A percentile compares a stretch with the other conserved stretches of the same genome.
Conservation (phyloP, 2,329 filamentous ascomycete genomes). For the Zasmidium angulare region DNA sequence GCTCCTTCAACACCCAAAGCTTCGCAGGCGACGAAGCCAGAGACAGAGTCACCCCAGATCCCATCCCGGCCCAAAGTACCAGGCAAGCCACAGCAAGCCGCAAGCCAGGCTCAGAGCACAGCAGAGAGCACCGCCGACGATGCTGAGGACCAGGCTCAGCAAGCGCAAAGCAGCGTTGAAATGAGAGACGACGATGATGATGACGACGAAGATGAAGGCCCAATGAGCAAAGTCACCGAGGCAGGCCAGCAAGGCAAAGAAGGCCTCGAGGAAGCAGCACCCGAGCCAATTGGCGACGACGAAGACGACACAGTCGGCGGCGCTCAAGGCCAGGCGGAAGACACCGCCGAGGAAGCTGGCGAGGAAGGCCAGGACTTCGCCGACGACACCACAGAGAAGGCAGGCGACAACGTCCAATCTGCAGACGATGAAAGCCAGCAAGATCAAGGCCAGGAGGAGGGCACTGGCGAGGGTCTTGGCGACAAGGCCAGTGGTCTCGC, state of each 20-base stretch:
- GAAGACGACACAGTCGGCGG: slow-evolving; percentile 35
- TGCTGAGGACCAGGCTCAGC: slow-evolving; percentile 38
- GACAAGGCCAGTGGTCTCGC: slow-evolving; percentile 49
- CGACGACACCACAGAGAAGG: slow-evolving; percentile 47
- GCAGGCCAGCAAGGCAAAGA: slow-evolving; percentile 46
- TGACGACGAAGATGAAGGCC: slow-evolving; percentile 38
- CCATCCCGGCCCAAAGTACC: slow-evolving; percentile 35
- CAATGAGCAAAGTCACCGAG: slow-evolving; percentile 49
- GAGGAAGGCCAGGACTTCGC: slow-evolving; percentile 36
- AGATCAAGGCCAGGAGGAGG: slow-evolving; percentile 30
- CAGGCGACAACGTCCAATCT: slow-evolving; percentile 36
- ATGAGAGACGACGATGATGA: slow-evolving; percentile 37
- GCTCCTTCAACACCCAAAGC: slow-evolving; percentile 30
- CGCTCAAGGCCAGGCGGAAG: slow-evolving; percentile 44
- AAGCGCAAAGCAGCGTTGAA: slow-evolving; percentile 38
- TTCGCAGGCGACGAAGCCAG: slow-evolving; percentile 34
- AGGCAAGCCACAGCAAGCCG: slow-evolving; percentile 40
- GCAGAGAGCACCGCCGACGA: slow-evolving; percentile 33
- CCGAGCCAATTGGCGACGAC: slow-evolving; percentile 47
- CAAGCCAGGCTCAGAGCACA: slow-evolving; percentile 25
- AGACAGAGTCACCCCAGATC: slow-evolving; percentile 37
- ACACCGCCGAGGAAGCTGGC: slow-evolving; percentile 42
- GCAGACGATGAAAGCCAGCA: slow-evolving; percentile 32
- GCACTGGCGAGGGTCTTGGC: slow-evolving; percentile 47
- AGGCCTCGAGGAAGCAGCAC: slow-evolving; percentile 46